Conservation (phyloP, 441 rosid species). For the Dalechampia spathulata region DNA sequence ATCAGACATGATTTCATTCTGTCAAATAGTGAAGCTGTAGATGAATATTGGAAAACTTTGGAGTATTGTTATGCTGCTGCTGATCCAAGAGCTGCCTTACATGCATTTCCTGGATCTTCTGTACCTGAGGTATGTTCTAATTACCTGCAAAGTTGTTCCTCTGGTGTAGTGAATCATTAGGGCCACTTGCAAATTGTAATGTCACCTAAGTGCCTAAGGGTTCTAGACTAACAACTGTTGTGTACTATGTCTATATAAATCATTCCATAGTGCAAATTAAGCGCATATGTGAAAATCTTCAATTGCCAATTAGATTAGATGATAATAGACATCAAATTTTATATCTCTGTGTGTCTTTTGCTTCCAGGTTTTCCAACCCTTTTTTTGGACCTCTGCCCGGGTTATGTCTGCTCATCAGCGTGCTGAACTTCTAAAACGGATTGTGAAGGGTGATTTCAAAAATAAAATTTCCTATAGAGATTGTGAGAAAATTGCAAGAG, state of each 20-base stretch:
- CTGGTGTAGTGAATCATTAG: not conserved
- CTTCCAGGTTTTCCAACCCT: conserved; percentile 61
- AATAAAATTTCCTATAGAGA: conserved; percentile 65
- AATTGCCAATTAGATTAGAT: conserved; percentile 5
- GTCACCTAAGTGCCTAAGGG: not conserved
- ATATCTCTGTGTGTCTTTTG: conserved; percentile 17
- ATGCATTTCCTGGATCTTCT: conserved; percentile 92
- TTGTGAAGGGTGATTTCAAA: conserved; percentile 32
- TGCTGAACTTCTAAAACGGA: conserved; percentile 49
- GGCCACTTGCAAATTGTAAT: not conserved
- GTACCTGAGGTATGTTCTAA: conserved; percentile 72
- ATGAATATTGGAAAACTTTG: conserved; percentile 92
- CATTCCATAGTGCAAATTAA: not conserved
- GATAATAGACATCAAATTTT: not conserved
- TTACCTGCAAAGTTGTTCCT: conserved; percentile 10
- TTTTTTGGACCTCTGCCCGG: conserved; percentile 72
- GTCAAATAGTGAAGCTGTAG: conserved; percentile 69
- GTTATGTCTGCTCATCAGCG: conserved; percentile 88
- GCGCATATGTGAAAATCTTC: too few relatives aligned
- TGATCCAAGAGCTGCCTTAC: conserved; percentile 73
- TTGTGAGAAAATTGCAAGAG: conserved; percentile 78
- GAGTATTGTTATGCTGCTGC: conserved; percentile 97
- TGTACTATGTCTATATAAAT: not conserved
- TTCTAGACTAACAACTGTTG: conserved; percentile 1
- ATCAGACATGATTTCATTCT: conserved; percentile 86